Conservation (phyloP, 2,329 filamentous ascomycete species). For the Ceratocystis colombiana region DNA sequence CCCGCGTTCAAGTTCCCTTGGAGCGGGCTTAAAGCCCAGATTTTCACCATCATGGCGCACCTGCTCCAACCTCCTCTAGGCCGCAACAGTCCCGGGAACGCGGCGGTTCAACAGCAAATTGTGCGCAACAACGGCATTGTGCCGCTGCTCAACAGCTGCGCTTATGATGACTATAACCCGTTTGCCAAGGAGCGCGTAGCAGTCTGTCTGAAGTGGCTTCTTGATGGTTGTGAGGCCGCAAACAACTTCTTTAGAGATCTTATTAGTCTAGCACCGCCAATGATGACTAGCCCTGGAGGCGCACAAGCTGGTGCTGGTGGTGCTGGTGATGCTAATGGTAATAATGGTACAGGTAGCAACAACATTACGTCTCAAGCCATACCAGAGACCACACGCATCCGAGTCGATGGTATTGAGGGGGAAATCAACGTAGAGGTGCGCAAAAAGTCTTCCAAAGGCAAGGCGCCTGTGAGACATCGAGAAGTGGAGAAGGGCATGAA, state of each 20-base stretch:
- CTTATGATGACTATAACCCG: constrained; percentile 85
- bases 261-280: constrained; percentile 38
- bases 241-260: constrained; percentile 61
- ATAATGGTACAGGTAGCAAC: neutral
- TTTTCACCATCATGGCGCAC: constrained; percentile 79
- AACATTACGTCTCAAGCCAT: constrained; percentile 9
- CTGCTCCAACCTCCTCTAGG: constrained; percentile 72
- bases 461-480: constrained; percentile 25
- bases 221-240: constrained; percentile 64
- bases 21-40: constrained; percentile 78
- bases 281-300: constrained; percentile 19
- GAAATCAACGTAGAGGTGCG: constrained; percentile 48
- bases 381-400: constrained; percentile 30
- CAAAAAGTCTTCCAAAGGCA: constrained; percentile 20
- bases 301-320: neutral
- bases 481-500: constrained; percentile 23
- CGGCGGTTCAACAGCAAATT: constrained; percentile 78
- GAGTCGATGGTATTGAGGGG: constrained; percentile 47
- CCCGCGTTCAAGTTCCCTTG: constrained; percentile 55
- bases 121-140: constrained; percentile 77
- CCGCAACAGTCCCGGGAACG: constrained; percentile 51
- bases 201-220: constrained; percentile 74
- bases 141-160: constrained; percentile 76
- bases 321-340: constrained; percentile 3
- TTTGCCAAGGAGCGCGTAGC: constrained; percentile 89